phyloP scores from a whole-genome alignment of 1,139 yeast species.

The Blastobotrys serpentis region DNA sequence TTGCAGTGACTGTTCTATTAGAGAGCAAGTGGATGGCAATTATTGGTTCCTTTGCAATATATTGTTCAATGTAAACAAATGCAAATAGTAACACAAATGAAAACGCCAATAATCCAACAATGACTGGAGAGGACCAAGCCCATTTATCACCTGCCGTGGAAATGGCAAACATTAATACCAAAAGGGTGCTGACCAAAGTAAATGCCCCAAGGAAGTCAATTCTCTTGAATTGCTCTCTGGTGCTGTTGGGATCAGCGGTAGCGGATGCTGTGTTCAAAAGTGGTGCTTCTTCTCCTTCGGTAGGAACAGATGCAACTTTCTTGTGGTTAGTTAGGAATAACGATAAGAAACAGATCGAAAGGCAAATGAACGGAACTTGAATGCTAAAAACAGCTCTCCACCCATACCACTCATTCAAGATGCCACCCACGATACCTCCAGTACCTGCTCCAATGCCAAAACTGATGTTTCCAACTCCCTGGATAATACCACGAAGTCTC shows the following conservation, averaged over 20 bases:
- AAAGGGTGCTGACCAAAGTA: conserved; percentile 55
- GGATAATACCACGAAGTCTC: conserved; percentile 57
- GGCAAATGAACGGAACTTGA: conserved; percentile 64
- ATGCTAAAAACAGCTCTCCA: conserved; percentile 70
- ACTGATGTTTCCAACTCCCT: conserved; percentile 61
- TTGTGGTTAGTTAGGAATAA: conserved; percentile 14
- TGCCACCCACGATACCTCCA: conserved; percentile 72
- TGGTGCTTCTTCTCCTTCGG: neutral
- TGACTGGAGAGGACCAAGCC: conserved; percentile 41
- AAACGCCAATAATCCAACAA: conserved; percentile 35
- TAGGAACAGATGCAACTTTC: no score
- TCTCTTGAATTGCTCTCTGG: conserved; percentile 31
- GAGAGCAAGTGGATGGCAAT: conserved; percentile 57
- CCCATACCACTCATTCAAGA: conserved; percentile 66
- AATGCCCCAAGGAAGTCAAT: conserved; percentile 75
- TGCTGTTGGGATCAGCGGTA: neutral
- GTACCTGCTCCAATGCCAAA: conserved; percentile 69
- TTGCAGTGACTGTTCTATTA: conserved; percentile 59
- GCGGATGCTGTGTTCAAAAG: neutral
- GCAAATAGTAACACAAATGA: conserved; percentile 39
- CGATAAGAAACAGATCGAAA: conserved; percentile 45
- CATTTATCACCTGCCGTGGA: conserved; percentile 65
- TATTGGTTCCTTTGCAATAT: conserved; percentile 63
- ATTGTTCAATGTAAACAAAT: conserved; percentile 51
- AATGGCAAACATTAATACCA: conserved; percentile 59